Evolutionary conservation across 2,329 filamentous ascomycete genomes (phyloP).

Genomic region (Alternaria postmessia): DNA sequence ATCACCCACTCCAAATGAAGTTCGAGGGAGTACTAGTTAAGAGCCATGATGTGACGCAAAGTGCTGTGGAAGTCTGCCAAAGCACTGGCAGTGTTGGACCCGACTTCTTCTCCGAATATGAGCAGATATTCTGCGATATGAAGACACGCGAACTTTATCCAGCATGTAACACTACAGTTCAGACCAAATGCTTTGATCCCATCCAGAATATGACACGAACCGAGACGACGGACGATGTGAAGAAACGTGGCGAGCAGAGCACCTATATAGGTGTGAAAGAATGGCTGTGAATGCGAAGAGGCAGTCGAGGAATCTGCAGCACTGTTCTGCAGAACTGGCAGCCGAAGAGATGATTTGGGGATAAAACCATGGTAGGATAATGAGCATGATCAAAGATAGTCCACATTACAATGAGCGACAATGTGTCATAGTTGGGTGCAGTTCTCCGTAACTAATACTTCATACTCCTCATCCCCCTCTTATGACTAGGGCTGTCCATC

Average conservation of each 20-base stretch:
- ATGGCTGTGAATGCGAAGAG: background rate
- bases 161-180: background rate
- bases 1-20: no score
- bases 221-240: background rate
- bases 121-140: background rate
- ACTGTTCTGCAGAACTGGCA: no score
- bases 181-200: background rate
- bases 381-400: background rate
- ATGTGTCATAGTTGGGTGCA: background rate
- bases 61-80: no score
- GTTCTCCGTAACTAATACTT: background rate
- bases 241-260: background rate
- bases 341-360: no score
- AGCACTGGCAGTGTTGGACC: background rate
- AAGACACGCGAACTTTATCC: background rate
- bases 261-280: background rate
- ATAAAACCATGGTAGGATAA: background rate
- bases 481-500: conserved; percentile 44
- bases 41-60: no score
- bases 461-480: conserved; percentile 5
- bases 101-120: background rate
- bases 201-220: background rate
- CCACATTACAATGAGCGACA: background rate
- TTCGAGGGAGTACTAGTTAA: no score
- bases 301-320: no score